Evolutionary conservation across 192 early-diverging fungal genomes (phyloP), one percentile per base, ranked within the genome.

Genomic region (Glomus cerebriforme): DNA sequence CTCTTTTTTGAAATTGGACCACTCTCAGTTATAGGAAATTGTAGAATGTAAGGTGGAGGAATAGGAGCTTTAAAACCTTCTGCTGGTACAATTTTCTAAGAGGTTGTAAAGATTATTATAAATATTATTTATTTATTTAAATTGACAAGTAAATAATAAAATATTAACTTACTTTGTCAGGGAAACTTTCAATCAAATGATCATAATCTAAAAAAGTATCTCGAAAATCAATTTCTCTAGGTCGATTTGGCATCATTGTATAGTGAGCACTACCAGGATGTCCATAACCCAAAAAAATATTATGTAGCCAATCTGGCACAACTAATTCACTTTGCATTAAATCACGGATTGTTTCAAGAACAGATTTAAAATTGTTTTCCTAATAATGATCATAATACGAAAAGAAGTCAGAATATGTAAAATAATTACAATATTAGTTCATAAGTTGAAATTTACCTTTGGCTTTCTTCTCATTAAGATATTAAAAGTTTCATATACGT

Each of bases 271-370:
- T 90, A 27, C 84, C 85, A 1, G 96, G 95, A 77, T 99, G 94
- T 72, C 97, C 98, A 80, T 99, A 99, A 59, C 98, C 98, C 29
- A 99, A 86, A 54, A 98, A 94, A 3, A 95, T 91, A 54, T 96
- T 88, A 22, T 93, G 88, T 24, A 99, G 84, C 98, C 98, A 99
- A 12, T 90, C 89, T 10, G 98, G 98, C 2, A 99, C 89, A 65
- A 93, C 91, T 9, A 92, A 65, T 31, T 95, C 92, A 79, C 87
- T 92, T 82, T 93, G 89, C 91, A 96, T 93, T 77, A 97, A 82
- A 66, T 95, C 95, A 35, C 96, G 93, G 58, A 98, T 91, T 0
- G 95, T 93, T 75, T 97, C 97, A 64, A 98, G 81, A 3, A 97
- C 94, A 2, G 93, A 90, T 82, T 95, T 95, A 80, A 98, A 97